A percentile compares a stretch with the other conserved stretches of the same genome.
Conservation (phyloP, 2,329 filamentous ascomycete species). For the Furcasterigmium sp. region DNA sequence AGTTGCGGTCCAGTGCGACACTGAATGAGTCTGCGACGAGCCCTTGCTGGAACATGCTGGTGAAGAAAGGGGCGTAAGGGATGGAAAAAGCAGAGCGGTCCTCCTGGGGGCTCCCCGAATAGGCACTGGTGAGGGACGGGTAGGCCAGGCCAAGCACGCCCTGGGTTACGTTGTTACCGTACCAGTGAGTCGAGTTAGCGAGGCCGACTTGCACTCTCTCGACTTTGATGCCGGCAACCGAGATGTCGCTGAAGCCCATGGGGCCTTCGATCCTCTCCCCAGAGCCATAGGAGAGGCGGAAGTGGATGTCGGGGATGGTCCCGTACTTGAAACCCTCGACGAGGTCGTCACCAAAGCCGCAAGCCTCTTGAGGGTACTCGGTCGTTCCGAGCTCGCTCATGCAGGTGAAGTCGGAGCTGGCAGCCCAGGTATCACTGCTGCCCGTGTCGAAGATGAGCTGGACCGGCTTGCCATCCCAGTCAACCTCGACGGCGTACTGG, state of each 20-base stretch:
- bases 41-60: slow-evolving; percentile 41
- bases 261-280: slow-evolving; percentile 41
- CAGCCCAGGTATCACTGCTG: slow-evolving; percentile 47
- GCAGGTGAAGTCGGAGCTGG: slow-evolving; percentile 34
- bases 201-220: slow-evolving; percentile 41
- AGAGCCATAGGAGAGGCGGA: slow-evolving; percentile 41
- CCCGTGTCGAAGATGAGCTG: slow-evolving; percentile 45
- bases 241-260: slow-evolving; percentile 40
- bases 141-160: slow-evolving; percentile 48
- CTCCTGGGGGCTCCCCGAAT: slow-evolving; percentile 31
- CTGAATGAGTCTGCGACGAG: slow-evolving; percentile 39
- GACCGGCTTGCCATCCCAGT: slow-evolving; percentile 30
- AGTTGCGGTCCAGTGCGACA: slow-evolving; percentile 41
- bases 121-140: slow-evolving; percentile 43
- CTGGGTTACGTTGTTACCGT: slow-evolving; percentile 45
- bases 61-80: slow-evolving; percentile 43
- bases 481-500: slow-evolving; percentile 34
- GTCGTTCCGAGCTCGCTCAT: slow-evolving; percentile 25
- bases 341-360: slow-evolving; percentile 34
- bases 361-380: slow-evolving; percentile 22
- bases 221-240: slow-evolving; percentile 38
- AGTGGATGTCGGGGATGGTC: slow-evolving; percentile 34
- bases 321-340: slow-evolving; percentile 34
- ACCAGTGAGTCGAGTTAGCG: slow-evolving; percentile 44
- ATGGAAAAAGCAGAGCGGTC: slow-evolving; percentile 30